Evolutionary conservation across 106 monocot genomes (phyloP), one percentile per base, ranked within the genome.

Genomic region (Platanthera guangdongensis): DNA sequence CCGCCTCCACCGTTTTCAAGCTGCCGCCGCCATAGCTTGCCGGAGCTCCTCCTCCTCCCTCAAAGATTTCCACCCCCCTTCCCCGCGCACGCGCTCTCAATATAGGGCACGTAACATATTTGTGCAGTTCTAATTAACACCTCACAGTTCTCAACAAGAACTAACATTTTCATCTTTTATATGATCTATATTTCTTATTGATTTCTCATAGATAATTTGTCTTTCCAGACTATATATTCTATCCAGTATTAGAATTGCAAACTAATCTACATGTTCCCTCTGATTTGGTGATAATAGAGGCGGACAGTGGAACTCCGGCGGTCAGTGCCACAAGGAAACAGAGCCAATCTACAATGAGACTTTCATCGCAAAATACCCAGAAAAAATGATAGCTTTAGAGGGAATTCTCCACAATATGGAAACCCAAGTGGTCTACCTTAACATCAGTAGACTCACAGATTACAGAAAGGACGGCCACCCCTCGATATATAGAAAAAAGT

Each of bases 291-390:
- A 60, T 67, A 10, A 63, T 73, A 95, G 92, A 54, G 95, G 95
- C 51, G 92, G 93, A 6, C 88, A 84, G 47, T 96, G 96, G 96
- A 93, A 96, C 75, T 93, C 93, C 9, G 96, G 96, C 19, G 96
- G 96, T 12, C 85, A 86, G 60, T 96, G 93, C 80, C 84, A 97
- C 72, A 91, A 79, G 74, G 93, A 97, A 84, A 89, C 83, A 0
- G 91, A 97, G 46, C 96, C 96, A 16, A 94, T 97, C 71, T 83
- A 77, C 68, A 88, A 91, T 57, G 84, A 87, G 45, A 80, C 78
- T 8, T 90, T 75, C 69, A 82, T 91, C 32, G 50, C 52, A 8
- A 78, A 91, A 50, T 94, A 97, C 81, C 96, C 96, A 9, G 59
- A 70, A 18, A 91, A 97, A 77, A 94, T 87, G 89, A 87, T 68